phyloP scores from a whole-genome alignment of 2,329 filamentous ascomycete genomes.

The Cladophialophora chaetospira region DNA sequence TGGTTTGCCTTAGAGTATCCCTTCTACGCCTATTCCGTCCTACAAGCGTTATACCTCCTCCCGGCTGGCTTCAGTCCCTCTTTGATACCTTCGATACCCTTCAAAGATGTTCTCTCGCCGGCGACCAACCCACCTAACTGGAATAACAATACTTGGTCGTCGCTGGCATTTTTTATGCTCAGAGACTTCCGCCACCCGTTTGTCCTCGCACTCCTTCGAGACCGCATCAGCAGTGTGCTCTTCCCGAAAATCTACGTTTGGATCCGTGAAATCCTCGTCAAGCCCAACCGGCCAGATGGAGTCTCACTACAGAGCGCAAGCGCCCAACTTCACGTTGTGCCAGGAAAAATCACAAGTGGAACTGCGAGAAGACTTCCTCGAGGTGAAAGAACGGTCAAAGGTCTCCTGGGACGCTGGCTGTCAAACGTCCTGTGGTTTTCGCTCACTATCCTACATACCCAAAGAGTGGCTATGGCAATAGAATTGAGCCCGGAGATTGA shows the following conservation, averaged over 20 bases:
- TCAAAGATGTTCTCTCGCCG: constrained; percentile 38
- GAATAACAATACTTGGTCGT: constrained; percentile 34
- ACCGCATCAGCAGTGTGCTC: constrained; percentile 16
- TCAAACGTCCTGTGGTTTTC: constrained; percentile 21
- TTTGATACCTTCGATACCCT: constrained; percentile 41
- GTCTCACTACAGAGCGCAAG: constrained; percentile 19
- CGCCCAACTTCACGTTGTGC: not conserved
- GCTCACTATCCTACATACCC: constrained; percentile 22
- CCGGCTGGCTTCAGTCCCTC: constrained; percentile 39
- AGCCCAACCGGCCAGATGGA: constrained; percentile 27
- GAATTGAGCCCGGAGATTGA: constrained; percentile 19
- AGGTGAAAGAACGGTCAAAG: not conserved
- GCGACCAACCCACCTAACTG: constrained; percentile 40
- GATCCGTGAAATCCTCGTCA: constrained; percentile 21
- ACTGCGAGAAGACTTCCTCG: not conserved
- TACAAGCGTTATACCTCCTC: constrained; percentile 47
- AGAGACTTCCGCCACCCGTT: constrained; percentile 41
- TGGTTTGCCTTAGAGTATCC: constrained; percentile 45
- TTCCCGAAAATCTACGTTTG: constrained; percentile 22
- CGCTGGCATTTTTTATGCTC: constrained; percentile 35
- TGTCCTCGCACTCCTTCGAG: constrained; percentile 21
- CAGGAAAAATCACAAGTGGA: not conserved
- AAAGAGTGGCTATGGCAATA: constrained; percentile 19
- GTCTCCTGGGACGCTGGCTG: constrained; percentile 2
- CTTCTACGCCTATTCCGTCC: constrained; percentile 46